These are phyloP conservation scores for Colletotrichum eremochloae DNA, from an alignment of 2,329 filamentous ascomycete species.

Conservation along the genomic window DNA sequence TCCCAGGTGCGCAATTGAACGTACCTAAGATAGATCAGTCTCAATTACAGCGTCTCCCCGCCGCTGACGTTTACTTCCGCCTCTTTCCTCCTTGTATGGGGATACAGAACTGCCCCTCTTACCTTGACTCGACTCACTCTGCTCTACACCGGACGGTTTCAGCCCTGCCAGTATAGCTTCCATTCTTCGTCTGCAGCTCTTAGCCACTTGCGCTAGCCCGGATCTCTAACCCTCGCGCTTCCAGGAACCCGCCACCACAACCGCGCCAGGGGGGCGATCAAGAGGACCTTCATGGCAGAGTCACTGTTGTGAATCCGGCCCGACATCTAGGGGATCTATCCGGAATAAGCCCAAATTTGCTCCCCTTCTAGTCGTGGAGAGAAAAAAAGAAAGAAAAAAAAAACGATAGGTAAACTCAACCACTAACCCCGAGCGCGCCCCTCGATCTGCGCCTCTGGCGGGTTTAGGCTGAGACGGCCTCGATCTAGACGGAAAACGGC, in stretches of 20 bases:
- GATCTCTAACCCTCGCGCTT: not conserved
- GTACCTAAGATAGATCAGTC: constrained; percentile 12
- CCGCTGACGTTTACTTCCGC: constrained; percentile 16
- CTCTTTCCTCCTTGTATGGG: constrained; percentile 13
- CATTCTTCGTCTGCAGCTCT: constrained; percentile 16
- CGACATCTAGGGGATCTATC: constrained; percentile 26
- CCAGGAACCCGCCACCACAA: constrained; percentile 33
- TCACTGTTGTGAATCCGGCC: constrained; percentile 39
- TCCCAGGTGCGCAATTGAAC: constrained; percentile 5
- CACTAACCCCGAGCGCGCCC: constrained; percentile 15
- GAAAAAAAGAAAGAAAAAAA: not conserved
- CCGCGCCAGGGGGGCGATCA: constrained; percentile 26
- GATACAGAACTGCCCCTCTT: constrained; percentile 16
- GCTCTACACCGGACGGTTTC: constrained; percentile 23
- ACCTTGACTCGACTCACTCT: not conserved
- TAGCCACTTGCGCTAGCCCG: constrained; percentile 18
- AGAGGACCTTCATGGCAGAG: constrained; percentile 17
- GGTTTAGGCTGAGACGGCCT: constrained; percentile 17
- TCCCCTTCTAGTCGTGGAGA: constrained; percentile 12
- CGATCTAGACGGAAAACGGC: constrained; percentile 34
- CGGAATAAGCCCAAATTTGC: constrained; percentile 34
- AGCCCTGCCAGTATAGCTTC: constrained; percentile 22
- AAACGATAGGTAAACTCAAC: constrained; percentile 24
- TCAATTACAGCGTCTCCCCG: not conserved
- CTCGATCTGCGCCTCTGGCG: constrained; percentile 24